Base-by-base conservation (phyloP, 768 basidiomycete genomes). In the Termitomyces sp. region DNA sequence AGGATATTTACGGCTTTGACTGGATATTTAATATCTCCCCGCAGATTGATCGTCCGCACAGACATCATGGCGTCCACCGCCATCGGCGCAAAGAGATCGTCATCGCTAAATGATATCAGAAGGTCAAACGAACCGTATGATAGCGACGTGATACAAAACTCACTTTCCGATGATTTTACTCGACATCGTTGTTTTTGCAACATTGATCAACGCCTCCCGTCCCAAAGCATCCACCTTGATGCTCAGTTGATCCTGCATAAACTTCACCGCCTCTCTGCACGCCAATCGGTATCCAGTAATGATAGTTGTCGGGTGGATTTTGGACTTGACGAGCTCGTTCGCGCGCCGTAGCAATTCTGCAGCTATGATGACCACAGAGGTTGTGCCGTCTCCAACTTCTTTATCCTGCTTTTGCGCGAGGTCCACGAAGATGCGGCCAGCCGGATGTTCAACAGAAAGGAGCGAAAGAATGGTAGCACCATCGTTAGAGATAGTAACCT, bases 401-500 rank as follows among this genome's bases (percentile, higher is more conserved):
- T 95, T 97, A 73, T 99, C 97, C 73, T 98, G 95, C 68, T 98
- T 98, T 74, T 98, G 95, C 2, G 97, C 94, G 46, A 99, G 90
- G 73, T 98, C 94, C 48, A 98, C 95, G 63, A 99, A 94, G 61
- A 99, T 94, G 62, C 92, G 88, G 22, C 94, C 97, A 4, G 97
- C 97, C 28, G 97, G 97, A 69, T 98, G 94, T 66, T 97, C 93
- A 46, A 99, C 95, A 16, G 93, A 86, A 41, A 98, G 79, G 20
- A 98, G 80, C 24, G 92, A 88, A 39, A 99, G 85, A 65, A 99
- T 99, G n/a, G 97, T 98, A 16, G 97, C 97, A 49, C 97, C 97
- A 75, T 98, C 97, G 74, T 99, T 99, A 48, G 97, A 98, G 70
- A 99, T 98, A 31, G 97, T 98, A 29, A 98, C 95, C 81, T 99